Conservation (phyloP, 2,329 filamentous ascomycete species). For the Talaromyces sp. region DNA sequence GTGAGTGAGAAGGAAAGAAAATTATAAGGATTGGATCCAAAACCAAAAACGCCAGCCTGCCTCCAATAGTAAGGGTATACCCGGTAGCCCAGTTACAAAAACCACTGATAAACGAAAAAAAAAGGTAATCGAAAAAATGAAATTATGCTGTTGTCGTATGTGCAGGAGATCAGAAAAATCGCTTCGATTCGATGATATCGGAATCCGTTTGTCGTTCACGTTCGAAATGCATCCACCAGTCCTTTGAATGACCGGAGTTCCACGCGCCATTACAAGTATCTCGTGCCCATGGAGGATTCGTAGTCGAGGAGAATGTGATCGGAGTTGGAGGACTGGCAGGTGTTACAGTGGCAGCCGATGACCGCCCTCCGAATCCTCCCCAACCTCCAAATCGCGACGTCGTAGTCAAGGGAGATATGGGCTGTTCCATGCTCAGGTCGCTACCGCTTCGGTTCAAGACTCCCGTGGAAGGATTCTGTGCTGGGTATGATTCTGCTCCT, state of each 20-base stretch:
- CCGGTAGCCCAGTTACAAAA: not conserved
- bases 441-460: conserved; percentile 8
- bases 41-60: not conserved
- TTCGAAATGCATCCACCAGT: conserved; percentile 43
- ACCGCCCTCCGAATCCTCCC: conserved; percentile 29
- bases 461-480: not conserved
- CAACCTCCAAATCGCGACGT: conserved; percentile 28
- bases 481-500: conserved; percentile 19
- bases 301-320: conserved; percentile 21
- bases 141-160: not conserved
- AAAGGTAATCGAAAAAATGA: not conserved
- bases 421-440: conserved; percentile 23
- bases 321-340: conserved; percentile 27
- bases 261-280: conserved; percentile 41
- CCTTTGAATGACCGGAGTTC: conserved; percentile 37
- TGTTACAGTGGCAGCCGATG: conserved; percentile 24
- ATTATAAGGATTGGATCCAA: not conserved
- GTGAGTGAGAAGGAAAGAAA: not conserved
- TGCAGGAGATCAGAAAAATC: conserved; percentile 25
- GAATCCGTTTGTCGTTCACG: conserved; percentile 31
- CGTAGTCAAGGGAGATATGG: conserved; percentile 17
- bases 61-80: not conserved
- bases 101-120: not conserved
- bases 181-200: conserved; percentile 27
- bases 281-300: conserved; percentile 32